Base-by-base conservation (phyloP, 2,329 filamentous ascomycete genomes). In the Paecilomyces sp. region DNA sequence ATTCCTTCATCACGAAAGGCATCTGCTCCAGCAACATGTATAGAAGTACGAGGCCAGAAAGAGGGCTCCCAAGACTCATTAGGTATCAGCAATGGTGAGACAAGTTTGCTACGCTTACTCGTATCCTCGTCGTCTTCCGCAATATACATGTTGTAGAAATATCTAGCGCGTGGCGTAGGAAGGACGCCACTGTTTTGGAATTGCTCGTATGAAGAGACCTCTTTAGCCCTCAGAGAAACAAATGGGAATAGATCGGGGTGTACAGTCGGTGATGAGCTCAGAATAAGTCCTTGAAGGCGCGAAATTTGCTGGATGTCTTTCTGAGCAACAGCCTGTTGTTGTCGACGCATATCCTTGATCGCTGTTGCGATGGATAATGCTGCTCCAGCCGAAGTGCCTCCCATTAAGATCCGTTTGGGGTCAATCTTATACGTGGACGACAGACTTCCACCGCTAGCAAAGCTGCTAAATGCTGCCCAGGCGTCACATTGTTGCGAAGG, bases 381-480 rank as follows among this genome's bases (percentile, higher is more conserved):
- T 0, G 72, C 77, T 0, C 81, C 81, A 0, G 80, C 80, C 0
- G 80, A 83, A 6, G 81, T 76, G 0, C 81, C 81, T 0, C 81
- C 81, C 0, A 83, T 64, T 0, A 83, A 65, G 0, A 83, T 69
- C 5, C 72, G 69, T 0, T 63, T 61, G 1, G 73, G 58, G 47
- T 82, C 76, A 7, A 76, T 75, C 15, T 73, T 73, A 3, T 82
- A 31, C 33, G 67, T 59, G 0, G 66, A 63, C 0, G 78, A 33
- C 12, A 33, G 12, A 7, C 12, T 12, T 12, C 31, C 75, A 59
- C 82, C 71, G 13, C 71, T 69, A 56, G 84, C 79, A 0, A 83
- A 66, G 84, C 83, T 87, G 18, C 77, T 71, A 33, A 85, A 81
- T 0, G 79, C 77, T 54, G 86, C 84, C 60, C 83, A 78, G 0